Evolutionary conservation across 2,329 filamentous ascomycete genomes (phyloP), one percentile per base, ranked within the genome.

Genomic region (Diaporthe batatas): DNA sequence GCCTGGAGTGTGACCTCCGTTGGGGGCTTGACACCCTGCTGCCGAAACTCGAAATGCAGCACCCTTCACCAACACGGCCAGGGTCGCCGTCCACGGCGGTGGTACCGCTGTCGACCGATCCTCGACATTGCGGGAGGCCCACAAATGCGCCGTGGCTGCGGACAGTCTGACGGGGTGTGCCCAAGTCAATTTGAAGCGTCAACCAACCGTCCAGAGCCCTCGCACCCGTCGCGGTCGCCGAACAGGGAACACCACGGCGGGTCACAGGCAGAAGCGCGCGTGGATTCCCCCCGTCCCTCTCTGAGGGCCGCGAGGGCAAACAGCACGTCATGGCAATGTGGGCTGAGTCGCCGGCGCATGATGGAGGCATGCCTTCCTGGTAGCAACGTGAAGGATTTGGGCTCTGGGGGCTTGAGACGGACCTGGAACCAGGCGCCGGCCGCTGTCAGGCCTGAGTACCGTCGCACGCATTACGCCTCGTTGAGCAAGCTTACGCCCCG

Each of bases 391-490:
- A 53, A 64, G 65, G 53, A 69, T 54, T 49, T 29, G 49, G 55
- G 55, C 65, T 70, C 49, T 34, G 32, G n/a, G 32, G 68, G 36
- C 47, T 64, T 62, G 65, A 70, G 42, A 70, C 71, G 57, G 65
- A 47, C 55, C 55, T 64, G 71, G 36, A 25, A 47, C 55, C 44
- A 44, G 21, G 39, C 25, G 34, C 47, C 11, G 55, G n/a, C 55
- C 44, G 32, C 29, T 51, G 58, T n/a, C 53, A 34, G 65, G 55
- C 55, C 32, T 44, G n/a, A 55, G 54, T 69, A 58, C 71, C 23
- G 57, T 67, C 42, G 39, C 39, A 51, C 62, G 11, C 23, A 69
- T 67, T 53, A 67, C 62, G 58, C 44, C 44, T 42, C 34, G 54
- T 6, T 29, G 29, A 29, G 34, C 59, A 47, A 39, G n/a, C 29